Base-by-base conservation (phyloP, 257 asterid genomes). In the Cinchona pubescens region DNA sequence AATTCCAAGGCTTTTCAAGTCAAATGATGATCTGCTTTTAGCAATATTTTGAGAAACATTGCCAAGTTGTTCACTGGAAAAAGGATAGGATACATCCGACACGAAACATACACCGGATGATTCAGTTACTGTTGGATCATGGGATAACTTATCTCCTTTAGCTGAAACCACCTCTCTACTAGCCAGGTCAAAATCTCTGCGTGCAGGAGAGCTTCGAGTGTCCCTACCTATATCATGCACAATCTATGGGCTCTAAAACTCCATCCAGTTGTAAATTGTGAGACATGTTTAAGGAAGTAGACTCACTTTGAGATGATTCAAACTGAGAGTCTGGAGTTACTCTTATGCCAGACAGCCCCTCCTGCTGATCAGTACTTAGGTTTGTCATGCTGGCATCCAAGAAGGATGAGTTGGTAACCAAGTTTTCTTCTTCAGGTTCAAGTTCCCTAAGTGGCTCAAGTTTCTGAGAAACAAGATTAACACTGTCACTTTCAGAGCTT, bases 1-100 rank as follows among this genome's bases (percentile, higher is more conserved):
- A 51, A 70, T 81, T 74, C 82, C 96, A 84, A 87, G 86, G 83
- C 70, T 84, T 30, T 73, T 75, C 73, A 86, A 83, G 81, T 81
- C 87, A 63, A 84, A 73, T 73, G 51, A 72, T 74, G 91, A 67
- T 85, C 77, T 77, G 81, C 74, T 75, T 79, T 76, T 84, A 75
- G 69, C 48, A 72, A 65, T 73, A 82, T 83, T 85, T 75, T 80
- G 85, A 78, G 49, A 74, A 55, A 62, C 83, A 49, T 81, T 82
- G 67, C 77, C 86, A 75, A 66, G 85, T 80, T 78, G 82, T 77
- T 84, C 93, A 71, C 83, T 77, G 76, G 82, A 75, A 74, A 85
- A 75, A 69, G 75, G 78, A 83, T 81, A 67, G 67, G 80, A 53
- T 10, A 42, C 88, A 76, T 83, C 85, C 49, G 85, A 61, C 67